Percentiles rank a stretch among this genome's conserved stretches.
These are phyloP conservation scores for Aspergillus conjunctus DNA, from an alignment of 495 filamentous ascomycete genomes.

Conservation along the genomic window DNA sequence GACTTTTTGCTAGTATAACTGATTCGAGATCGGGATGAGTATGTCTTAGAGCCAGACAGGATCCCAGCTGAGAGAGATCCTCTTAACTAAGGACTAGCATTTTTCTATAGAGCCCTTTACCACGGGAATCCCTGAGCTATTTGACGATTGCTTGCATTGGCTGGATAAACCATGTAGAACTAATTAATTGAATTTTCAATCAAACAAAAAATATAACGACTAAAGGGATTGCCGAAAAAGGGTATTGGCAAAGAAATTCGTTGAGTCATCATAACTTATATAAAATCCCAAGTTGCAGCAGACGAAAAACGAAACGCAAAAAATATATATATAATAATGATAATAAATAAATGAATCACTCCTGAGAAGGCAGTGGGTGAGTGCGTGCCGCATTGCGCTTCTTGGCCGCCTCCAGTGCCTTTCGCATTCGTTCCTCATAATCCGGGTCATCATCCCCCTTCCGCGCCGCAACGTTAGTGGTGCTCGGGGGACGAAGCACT, in stretches of 20 bases:
- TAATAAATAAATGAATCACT: neutral
- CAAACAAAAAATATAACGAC: neutral
- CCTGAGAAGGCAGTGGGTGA: conserved; percentile 5
- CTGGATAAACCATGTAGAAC: too few relatives aligned
- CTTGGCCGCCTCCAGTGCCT: conserved; percentile 53
- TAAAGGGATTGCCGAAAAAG: neutral
- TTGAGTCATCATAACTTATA: conserved; percentile 29
- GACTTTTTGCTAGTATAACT: too few relatives aligned
- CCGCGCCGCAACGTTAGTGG: conserved; percentile 10
- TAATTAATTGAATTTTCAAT: neutral
- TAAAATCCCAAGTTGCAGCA: conserved; percentile 5
- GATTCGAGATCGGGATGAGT: neutral
- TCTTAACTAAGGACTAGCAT: too few relatives aligned
- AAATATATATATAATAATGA: neutral
- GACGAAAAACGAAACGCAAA: neutral
- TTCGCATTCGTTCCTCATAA: conserved; percentile 49
- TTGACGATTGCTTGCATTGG: too few relatives aligned
- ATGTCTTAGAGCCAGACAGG: too few relatives aligned
- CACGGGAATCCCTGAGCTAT: too few relatives aligned
- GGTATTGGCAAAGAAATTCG: conserved; percentile 26
- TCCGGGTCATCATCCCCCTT: conserved; percentile 34
- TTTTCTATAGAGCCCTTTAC: too few relatives aligned
- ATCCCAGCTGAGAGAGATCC: too few relatives aligned
- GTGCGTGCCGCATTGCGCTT: conserved; percentile 49
- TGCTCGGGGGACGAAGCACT: conserved; percentile 23